Evolutionary conservation across 2,329 filamentous ascomycete species (phyloP).

Genomic region (Lachnellula hyalina): DNA sequence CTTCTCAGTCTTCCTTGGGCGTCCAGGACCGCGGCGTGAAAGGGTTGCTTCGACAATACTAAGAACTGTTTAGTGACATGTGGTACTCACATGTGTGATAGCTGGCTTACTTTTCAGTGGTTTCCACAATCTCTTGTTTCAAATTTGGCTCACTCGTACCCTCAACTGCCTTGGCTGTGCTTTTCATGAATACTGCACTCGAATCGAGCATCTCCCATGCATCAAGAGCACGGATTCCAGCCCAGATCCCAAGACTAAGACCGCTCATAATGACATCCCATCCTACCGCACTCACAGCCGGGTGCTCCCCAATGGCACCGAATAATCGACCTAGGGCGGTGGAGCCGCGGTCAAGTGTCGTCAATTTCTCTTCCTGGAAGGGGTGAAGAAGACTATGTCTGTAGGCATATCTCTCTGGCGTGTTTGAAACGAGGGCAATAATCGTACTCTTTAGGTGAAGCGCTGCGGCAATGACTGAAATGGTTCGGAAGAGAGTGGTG

Average conservation of each 20-base stretch:
- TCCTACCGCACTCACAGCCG: conserved; percentile 50
- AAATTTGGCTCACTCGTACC: not conserved
- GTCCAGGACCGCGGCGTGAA: not conserved
- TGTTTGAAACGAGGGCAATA: conserved; percentile 41
- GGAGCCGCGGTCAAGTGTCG: conserved; percentile 40
- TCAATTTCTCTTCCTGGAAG: conserved; percentile 41
- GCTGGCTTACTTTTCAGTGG: not conserved
- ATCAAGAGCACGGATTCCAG: conserved; percentile 48
- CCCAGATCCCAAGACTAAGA: conserved; percentile 51
- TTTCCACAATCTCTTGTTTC: not conserved
- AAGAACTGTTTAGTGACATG: not conserved
- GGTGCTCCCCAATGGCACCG: conserved; percentile 49
- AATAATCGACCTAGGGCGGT: conserved; percentile 42
- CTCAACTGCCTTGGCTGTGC: not conserved
- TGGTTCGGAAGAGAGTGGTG: conserved; percentile 41
- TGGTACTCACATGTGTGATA: not conserved
- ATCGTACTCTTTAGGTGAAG: conserved; percentile 43
- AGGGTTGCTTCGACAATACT: not conserved
- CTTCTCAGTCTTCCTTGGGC: not conserved
- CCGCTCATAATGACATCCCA: conserved; percentile 54
- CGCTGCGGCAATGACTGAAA: conserved; percentile 39
- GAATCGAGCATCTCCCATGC: conserved; percentile 43
- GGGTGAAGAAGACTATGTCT: conserved; percentile 43
- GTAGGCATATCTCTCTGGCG: conserved; percentile 43
- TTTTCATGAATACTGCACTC: conserved; percentile 28